phyloP scores from a whole-genome alignment of 1,284 basidiomycete species.

The Neonothopanus nambi region DNA sequence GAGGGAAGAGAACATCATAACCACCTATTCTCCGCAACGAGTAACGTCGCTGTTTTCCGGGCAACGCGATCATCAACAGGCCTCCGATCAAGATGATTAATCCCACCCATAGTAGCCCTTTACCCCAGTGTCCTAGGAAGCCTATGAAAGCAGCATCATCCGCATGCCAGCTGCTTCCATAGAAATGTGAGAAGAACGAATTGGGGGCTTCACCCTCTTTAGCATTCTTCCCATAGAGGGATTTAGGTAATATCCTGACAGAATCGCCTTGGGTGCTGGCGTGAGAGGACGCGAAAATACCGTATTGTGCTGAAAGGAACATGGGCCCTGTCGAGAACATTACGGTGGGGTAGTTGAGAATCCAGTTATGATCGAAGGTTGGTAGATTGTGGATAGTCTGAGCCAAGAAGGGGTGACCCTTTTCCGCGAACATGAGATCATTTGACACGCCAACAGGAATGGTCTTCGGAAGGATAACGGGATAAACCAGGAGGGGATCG shows the following conservation, averaged over 20 bases:
- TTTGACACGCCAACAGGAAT: constrained; percentile 97
- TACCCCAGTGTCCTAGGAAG: constrained; percentile 88
- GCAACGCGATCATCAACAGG: constrained; percentile 58
- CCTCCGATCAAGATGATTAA: constrained; percentile 71
- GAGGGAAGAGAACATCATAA: constrained; percentile 76
- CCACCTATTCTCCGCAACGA: constrained; percentile 62
- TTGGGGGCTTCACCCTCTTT: constrained; percentile 82
- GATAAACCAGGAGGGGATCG: constrained; percentile 86
- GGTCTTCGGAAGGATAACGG: constrained; percentile 91
- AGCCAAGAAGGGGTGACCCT: constrained; percentile 86
- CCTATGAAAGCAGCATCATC: constrained; percentile 93
- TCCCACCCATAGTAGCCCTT: constrained; percentile 82
- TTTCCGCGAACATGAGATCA: constrained; percentile 93
- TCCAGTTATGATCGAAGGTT: constrained; percentile 92
- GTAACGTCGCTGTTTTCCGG: constrained; percentile 57
- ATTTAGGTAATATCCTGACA: constrained; percentile 89
- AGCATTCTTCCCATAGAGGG: constrained; percentile 96
- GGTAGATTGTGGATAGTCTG: constrained; percentile 91
- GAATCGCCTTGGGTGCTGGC: constrained; percentile 66
- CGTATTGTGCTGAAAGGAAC: constrained; percentile 89
- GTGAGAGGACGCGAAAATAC: constrained; percentile 77
- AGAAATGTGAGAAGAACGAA: constrained; percentile 94
- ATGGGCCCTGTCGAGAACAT: constrained; percentile 99
- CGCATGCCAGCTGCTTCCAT: constrained; percentile 96
- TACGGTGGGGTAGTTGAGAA: constrained; percentile 97